Base-by-base conservation (phyloP, 108 stramenopile species). In the Chaetoceros muelleri region DNA sequence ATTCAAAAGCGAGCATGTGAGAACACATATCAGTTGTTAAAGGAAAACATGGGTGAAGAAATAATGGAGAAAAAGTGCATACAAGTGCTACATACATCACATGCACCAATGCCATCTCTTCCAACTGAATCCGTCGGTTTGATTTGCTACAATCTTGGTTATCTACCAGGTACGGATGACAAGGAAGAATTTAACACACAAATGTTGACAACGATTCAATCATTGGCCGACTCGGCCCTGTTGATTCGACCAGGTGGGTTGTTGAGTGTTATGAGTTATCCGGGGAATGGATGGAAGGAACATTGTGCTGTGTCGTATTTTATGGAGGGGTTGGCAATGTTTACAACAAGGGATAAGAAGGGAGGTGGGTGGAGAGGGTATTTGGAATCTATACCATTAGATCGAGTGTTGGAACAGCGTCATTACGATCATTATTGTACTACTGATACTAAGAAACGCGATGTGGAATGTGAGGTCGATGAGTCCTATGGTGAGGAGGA, bases 101-200 rank as follows among this genome's bases (percentile, higher is more conserved):
- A 83, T 66, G 52, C 75, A 20, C 56, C 67, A 1, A 45, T 83
- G 24, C 75, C 77, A 7, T 20, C 25, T 19, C 47, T 52, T 22
- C 21, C 2, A 46, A n/a, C 30, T 7, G 44, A 34, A 10, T 53
- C 55, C 0, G 70, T 85, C 25, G 85, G 76, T 7, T 56, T 91
- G 58, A 67, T 91, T 1, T 86, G 86, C 20, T 91, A 84, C 64
- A 91, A 91, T 61, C 56, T 91, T 7, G 85, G 90, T 8, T 90
- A 72, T 58, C 57, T 90, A 17, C 89, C 89, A 20, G 28, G 31
- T 40, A 21, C 2, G 18, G 24, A 53, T 19, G 46, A 64, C 10
- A 62, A 56, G 13, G 13, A 16, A 20, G 24, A 10, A 10, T 8
- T 24, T 27, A 30, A 26, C 24, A 91, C 90, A 13, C 66, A 80